Percentiles rank a stretch among this genome's conserved stretches.
Conservation (phyloP, 768 basidiomycete species). For the Calocybe indica region DNA sequence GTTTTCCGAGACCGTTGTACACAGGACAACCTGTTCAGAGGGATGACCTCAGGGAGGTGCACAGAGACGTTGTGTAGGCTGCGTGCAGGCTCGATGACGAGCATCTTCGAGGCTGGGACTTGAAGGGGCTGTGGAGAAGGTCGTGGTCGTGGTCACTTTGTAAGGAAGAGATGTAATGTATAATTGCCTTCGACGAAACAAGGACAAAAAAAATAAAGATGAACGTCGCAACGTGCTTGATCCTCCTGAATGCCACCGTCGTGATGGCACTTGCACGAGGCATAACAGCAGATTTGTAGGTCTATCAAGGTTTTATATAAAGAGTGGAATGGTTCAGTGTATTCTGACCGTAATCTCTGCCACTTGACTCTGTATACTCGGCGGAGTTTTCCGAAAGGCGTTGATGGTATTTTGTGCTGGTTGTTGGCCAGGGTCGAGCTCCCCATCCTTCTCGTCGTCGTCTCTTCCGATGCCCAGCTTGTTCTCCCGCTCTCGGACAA, state of each 20-base stretch:
- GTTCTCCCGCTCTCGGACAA: constrained; percentile 66
- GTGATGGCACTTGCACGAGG: too few relatives aligned
- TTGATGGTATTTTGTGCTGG: constrained; percentile 16
- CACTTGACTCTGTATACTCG: not conserved
- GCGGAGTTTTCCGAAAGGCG: constrained; percentile 19
- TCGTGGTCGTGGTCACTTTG: not conserved
- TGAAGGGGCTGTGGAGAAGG: constrained; percentile 1
- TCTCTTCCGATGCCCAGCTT: constrained; percentile 59
- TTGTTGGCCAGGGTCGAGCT: constrained; percentile 12
- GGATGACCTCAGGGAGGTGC: constrained; percentile 8
- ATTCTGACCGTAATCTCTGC: not conserved
- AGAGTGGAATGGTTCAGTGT: not conserved
- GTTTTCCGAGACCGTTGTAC: constrained; percentile 15
- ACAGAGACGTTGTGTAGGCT: constrained; percentile 3
- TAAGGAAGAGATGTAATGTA: not conserved
- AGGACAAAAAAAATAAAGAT: not conserved
- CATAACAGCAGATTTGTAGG: not conserved
- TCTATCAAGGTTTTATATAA: not conserved
- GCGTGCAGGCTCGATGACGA: not conserved
- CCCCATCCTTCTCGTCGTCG: constrained; percentile 26
- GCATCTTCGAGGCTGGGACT: not conserved
- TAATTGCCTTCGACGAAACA: not conserved
- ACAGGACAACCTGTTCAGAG: constrained; percentile 13
- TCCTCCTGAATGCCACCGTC: not conserved
- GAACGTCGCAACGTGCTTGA: not conserved